Base-by-base conservation (phyloP, 2,329 filamentous ascomycete species). In the Botrytis elliptica region DNA sequence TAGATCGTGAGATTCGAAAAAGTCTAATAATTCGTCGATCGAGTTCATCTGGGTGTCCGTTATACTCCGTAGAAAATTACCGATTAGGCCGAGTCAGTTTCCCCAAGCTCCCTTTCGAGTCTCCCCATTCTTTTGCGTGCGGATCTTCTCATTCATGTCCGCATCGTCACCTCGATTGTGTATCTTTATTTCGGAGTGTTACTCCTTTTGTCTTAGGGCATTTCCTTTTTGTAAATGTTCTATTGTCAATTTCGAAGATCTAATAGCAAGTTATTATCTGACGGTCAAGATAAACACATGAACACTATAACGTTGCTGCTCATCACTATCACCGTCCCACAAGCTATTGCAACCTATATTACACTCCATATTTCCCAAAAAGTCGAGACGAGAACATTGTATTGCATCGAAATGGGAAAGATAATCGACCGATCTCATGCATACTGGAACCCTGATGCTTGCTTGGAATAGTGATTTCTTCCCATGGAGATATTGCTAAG, bases 351-450 rank as follows among this genome's bases (percentile, higher is more conserved):
- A 25, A 42, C 49, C 38, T 68, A 57, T 36, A 59, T 44, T 14
- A 38, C 20, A 38, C 64, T 72, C 57, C n/a, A 66, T 36, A 72
- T 46, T 46, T 67, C 70, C 62, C 29, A 72, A 72, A 57, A 5
- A 16, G 70, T 67, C 62, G 42, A 71, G 42, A 66, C 60, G 70
- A 71, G 36, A 64, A 57, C 60, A 64, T 10, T 42, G 4, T 4
- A 67, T 16, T 18, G 40, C 38, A 67, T 33, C 70, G 36, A 57
- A 72, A n/a, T 29, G 25, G 40, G 62, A n/a, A 59, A 29, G 62
- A 59, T 49, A 63, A 72, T 72, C 49, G 62, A 67, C 70, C 70
- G 62, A 72, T 72, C 62, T 25, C 42, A 66, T 72, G 70, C 70
- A 72, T 66, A 22, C 4, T 67, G n/a, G 12, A 57, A 36, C 70